These are phyloP conservation scores for Westerdykella aurantiaca DNA, from an alignment of 2,329 filamentous ascomycete species.

Conservation along the genomic window DNA sequence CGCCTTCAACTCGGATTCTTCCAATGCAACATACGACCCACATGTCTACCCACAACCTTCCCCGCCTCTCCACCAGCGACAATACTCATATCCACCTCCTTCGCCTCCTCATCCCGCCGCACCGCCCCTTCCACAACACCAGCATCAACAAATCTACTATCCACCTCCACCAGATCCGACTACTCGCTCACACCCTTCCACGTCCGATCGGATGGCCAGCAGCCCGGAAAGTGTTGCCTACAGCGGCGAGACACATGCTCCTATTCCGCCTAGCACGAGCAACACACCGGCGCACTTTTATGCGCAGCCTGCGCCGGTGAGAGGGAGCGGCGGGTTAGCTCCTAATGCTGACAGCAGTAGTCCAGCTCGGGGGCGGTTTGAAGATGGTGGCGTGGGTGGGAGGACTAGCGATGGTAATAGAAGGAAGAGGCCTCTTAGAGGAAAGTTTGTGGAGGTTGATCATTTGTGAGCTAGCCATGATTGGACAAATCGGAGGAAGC, in stretches of 20 bases:
- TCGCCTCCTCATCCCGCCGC: conserved; percentile 9
- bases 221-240: conserved; percentile 15
- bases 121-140: conserved; percentile 2
- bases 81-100: conserved; percentile 21
- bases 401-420: conserved; percentile 7
- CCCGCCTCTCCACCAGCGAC: conserved; percentile 13
- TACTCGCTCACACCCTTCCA: conserved; percentile 11
- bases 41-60: conserved; percentile 15
- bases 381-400: conserved; percentile 5
- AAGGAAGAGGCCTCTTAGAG: conserved; percentile 13
- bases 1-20: conserved; percentile 10
- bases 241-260: conserved; percentile 10
- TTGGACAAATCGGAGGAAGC: too few species aligned
- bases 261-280: conserved; percentile 14
- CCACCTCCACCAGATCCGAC: conserved; percentile 19
- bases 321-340: conserved; percentile 2
- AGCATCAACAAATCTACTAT: conserved; percentile 25
- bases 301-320: conserved; percentile 18
- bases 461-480: neutral
- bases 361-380: conserved; percentile 1
- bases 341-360: neutral
- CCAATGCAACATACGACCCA: conserved; percentile 14
- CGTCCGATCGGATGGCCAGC: conserved; percentile 9
- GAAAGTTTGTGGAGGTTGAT: conserved; percentile 14
- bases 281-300: conserved; percentile 35